Percentiles rank a stretch among this genome's conserved stretches.
These are phyloP conservation scores for Ganoderma sinense DNA, from an alignment of 1,284 basidiomycete genomes.

Conservation along the genomic window DNA sequence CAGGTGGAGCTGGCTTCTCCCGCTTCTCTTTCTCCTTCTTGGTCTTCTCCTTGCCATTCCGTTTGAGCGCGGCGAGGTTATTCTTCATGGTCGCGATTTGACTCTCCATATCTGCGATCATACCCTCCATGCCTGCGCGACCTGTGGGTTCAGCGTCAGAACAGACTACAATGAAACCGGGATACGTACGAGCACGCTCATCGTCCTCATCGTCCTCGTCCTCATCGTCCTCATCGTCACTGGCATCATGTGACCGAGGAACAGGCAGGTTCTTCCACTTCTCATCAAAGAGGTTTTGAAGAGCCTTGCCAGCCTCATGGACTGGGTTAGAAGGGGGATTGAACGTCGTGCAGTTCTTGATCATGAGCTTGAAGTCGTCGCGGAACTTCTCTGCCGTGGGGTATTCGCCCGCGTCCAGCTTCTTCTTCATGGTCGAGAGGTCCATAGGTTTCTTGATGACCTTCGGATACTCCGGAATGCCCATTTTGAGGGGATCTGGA, in stretches of 20 bases:
- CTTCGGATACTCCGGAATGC: constrained; percentile 87
- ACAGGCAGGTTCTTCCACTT: constrained; percentile 88
- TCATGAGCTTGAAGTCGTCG: constrained; percentile 93
- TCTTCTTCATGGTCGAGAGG: constrained; percentile 85
- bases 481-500: constrained; percentile 78
- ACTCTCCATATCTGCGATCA: constrained; percentile 75
- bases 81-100: constrained; percentile 78
- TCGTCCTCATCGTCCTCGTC: constrained; percentile 49
- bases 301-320: constrained; percentile 80
- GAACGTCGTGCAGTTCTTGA: constrained; percentile 92
- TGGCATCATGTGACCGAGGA: constrained; percentile 55
- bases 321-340: constrained; percentile 92
- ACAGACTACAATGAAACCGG: not conserved
- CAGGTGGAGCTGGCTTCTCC: constrained; percentile 44
- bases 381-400: constrained; percentile 80
- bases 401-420: constrained; percentile 84
- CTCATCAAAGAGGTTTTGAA: constrained; percentile 89
- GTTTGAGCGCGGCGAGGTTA: constrained; percentile 63
- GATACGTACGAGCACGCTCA: constrained; percentile 60
- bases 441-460: constrained; percentile 97
- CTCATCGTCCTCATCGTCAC: constrained; percentile 58
- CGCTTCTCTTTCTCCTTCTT: constrained; percentile 67
- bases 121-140: constrained; percentile 49
- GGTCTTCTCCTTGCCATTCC: constrained; percentile 62
- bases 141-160: constrained; percentile 8